Evolutionary conservation across 169 alveolate species (phyloP).

Genomic region (Eimeria brunetti): DNA sequence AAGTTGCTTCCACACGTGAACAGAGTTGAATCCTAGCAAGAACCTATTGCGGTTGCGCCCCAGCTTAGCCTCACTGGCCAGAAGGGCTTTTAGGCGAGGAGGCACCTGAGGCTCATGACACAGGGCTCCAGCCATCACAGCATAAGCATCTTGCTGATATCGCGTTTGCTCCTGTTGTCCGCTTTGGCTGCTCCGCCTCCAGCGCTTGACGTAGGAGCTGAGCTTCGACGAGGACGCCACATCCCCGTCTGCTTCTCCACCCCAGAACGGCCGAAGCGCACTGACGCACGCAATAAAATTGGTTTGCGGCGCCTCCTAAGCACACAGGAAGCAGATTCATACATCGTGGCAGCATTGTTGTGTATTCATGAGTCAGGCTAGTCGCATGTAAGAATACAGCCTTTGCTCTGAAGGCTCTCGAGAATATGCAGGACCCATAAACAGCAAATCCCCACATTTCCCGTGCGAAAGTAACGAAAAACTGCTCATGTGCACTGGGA

Average conservation of each 20-base stretch:
- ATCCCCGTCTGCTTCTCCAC: not conserved
- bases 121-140: not conserved
- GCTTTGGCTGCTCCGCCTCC: slow-evolving; percentile 27
- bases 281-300: slow-evolving; percentile 61
- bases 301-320: slow-evolving; percentile 53
- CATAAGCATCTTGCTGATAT: not conserved
- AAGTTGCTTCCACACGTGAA: slow-evolving; percentile 62
- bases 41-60: not conserved
- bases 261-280: slow-evolving; percentile 20
- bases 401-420: not conserved
- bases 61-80: not conserved
- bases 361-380: not conserved
- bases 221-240: slow-evolving; percentile 12
- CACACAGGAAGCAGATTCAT: not conserved
- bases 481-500: not conserved
- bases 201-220: slow-evolving; percentile 32
- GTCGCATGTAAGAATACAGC: not conserved
- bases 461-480: not conserved
- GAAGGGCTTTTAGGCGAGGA: slow-evolving; percentile 6
- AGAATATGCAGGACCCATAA: not conserved
- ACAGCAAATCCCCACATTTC: not conserved
- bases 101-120: slow-evolving; percentile 35
- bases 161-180: not conserved
- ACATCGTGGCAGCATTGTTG: not conserved
- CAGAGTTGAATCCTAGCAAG: slow-evolving; percentile 20